These are phyloP conservation scores for Lupinus albus DNA, from an alignment of 306 rosid species.

Conservation along the genomic window DNA sequence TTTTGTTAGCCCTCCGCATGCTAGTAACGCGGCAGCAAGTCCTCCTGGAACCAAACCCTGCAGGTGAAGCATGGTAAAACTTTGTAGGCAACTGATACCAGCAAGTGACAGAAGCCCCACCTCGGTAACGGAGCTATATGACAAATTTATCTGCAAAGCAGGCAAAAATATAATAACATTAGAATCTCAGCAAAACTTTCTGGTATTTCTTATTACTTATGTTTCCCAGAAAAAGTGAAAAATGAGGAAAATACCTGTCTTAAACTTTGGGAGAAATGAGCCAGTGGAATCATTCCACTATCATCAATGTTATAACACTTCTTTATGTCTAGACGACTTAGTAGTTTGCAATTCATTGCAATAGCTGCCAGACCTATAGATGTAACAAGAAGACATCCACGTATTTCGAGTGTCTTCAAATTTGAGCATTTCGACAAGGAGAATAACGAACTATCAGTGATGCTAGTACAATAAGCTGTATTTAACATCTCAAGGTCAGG, in stretches of 20 bases:
- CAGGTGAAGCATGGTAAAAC: conserved; percentile 70
- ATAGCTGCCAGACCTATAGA: conserved; percentile 71
- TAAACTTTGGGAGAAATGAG: conserved; percentile 75
- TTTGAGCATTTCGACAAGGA: conserved; percentile 67
- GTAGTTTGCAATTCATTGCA: conserved; percentile 70
- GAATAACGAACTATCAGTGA: conserved; percentile 64
- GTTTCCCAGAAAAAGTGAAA: conserved; percentile 26
- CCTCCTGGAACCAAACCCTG: conserved; percentile 74
- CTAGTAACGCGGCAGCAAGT: conserved; percentile 74
- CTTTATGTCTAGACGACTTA: conserved; percentile 76
- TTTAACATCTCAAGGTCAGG: conserved; percentile 75
- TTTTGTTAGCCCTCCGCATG: conserved; percentile 76
- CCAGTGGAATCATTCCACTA: conserved; percentile 78
- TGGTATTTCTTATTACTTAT: conserved; percentile 1
- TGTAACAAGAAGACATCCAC: conserved; percentile 78
- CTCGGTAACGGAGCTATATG: conserved; percentile 81
- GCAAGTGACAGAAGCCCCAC: conserved; percentile 85
- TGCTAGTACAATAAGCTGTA: conserved; percentile 74
- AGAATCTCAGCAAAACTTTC: conserved; percentile 20
- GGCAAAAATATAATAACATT: conserved; percentile 24
- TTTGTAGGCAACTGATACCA: conserved; percentile 83
- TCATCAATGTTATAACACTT: conserved; percentile 79
- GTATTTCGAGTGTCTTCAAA: conserved; percentile 71
- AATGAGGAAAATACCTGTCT: conserved; percentile 66
- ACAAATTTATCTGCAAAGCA: conserved; percentile 80